phyloP scores from a whole-genome alignment of 2,329 filamentous ascomycete species.

The Colletotrichum camelliae region DNA sequence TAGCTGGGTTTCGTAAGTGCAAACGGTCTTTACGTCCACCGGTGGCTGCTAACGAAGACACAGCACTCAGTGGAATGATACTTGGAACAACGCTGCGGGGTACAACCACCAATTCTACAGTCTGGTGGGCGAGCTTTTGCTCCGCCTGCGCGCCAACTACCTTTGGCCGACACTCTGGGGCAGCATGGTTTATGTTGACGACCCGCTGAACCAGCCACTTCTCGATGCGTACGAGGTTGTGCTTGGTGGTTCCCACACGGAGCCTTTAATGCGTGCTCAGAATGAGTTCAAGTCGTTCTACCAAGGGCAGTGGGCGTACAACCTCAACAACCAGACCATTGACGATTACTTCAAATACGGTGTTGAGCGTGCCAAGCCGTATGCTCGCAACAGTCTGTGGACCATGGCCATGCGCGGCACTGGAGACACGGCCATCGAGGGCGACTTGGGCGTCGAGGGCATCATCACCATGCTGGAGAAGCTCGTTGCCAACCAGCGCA shows the following conservation, averaged over 20 bases:
- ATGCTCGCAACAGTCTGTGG: constrained; percentile 68
- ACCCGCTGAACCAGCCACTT: constrained; percentile 69
- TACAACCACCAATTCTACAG: constrained; percentile 70
- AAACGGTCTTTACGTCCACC: background rate
- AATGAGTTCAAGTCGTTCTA: constrained; percentile 61
- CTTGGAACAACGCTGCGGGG: constrained; percentile 47
- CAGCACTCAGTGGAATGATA: constrained; percentile 43
- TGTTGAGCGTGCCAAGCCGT: constrained; percentile 67
- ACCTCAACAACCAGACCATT: constrained; percentile 72
- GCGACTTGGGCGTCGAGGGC: constrained; percentile 55
- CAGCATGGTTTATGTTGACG: constrained; percentile 75
- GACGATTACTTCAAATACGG: constrained; percentile 73
- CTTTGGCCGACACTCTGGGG: constrained; percentile 78
- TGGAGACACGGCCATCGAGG: constrained; percentile 66
- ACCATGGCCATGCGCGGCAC: constrained; percentile 75
- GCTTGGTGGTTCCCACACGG: constrained; percentile 75
- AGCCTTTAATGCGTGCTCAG: constrained; percentile 70
- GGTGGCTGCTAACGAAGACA: background rate
- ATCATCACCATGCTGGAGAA: constrained; percentile 65
- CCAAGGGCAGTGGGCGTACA: constrained; percentile 71
- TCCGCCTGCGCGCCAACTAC: constrained; percentile 75
- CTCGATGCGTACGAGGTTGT: constrained; percentile 78
- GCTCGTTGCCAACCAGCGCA: constrained; percentile 64
- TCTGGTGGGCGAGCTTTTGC: constrained; percentile 72
- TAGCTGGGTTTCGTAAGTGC: constrained; percentile 59